Percentiles rank a stretch among this genome's conserved stretches.
These are phyloP conservation scores for Pythium dissimile DNA, from an alignment of 352 stramenopile species.

Conservation along the genomic window DNA sequence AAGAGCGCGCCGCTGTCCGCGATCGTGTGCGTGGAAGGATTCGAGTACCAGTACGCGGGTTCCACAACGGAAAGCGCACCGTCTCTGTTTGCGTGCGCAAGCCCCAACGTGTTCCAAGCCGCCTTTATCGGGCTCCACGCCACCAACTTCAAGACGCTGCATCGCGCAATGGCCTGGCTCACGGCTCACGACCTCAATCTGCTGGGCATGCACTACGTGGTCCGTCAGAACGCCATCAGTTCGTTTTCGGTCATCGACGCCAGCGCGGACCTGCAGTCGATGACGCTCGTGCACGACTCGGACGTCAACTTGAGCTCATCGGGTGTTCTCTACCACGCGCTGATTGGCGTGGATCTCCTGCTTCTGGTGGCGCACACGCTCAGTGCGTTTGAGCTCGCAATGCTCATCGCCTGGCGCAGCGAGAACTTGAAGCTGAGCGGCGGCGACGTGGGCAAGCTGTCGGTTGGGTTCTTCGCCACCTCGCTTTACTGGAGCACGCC, in stretches of 20 bases:
- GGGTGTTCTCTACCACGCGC: conserved; percentile 39
- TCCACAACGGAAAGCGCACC: conserved; percentile 28
- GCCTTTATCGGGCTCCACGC: conserved; percentile 21
- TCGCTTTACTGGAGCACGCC: conserved; percentile 37
- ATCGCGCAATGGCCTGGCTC: conserved; percentile 16
- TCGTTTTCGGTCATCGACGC: conserved; percentile 25
- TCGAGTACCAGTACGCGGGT: conserved; percentile 27
- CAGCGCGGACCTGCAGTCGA: conserved; percentile 27
- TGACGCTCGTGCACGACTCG: conserved; percentile 31
- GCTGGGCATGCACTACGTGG: conserved; percentile 18
- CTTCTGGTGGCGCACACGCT: conserved; percentile 32
- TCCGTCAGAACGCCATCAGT: conserved; percentile 21
- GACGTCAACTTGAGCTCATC: conserved; percentile 41
- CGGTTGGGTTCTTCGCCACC: conserved; percentile 12
- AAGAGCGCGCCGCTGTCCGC: conserved; percentile 38
- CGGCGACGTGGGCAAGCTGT: conserved; percentile 36
- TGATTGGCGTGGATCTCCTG: conserved; percentile 38
- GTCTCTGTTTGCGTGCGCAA: conserved; percentile 28
- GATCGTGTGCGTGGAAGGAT: conserved; percentile 49
- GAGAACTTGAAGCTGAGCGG: conserved; percentile 28
- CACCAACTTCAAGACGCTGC: conserved; percentile 6
- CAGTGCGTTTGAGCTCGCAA: conserved; percentile 31
- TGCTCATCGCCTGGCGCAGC: conserved; percentile 24
- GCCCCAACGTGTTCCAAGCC: not conserved
- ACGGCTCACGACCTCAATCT: conserved; percentile 21